These are phyloP conservation scores for Fusarium brevicatenulatum DNA, from an alignment of 2,329 filamentous ascomycete genomes.

Conservation along the genomic window DNA sequence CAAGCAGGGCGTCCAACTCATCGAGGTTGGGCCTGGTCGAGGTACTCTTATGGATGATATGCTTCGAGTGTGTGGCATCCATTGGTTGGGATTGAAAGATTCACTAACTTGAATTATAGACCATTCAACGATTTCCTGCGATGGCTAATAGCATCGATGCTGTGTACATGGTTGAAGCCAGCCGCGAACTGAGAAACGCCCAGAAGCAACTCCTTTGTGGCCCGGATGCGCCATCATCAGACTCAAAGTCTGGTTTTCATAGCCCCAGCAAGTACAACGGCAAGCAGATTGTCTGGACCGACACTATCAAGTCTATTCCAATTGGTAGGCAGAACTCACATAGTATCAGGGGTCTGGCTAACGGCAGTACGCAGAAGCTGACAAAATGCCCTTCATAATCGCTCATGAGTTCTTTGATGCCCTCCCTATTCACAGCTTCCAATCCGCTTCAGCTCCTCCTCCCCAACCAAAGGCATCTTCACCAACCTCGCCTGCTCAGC, in stretches of 20 bases:
- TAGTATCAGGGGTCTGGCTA: not conserved
- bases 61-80: slow-evolving; percentile 72
- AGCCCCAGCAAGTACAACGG: slow-evolving; percentile 79
- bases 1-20: slow-evolving; percentile 80
- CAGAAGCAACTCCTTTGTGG: slow-evolving; percentile 88
- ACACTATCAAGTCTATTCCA: slow-evolving; percentile 86
- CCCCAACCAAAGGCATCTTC: slow-evolving; percentile 30
- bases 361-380: slow-evolving; percentile 58
- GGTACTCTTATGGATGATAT: slow-evolving; percentile 98
- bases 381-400: slow-evolving; percentile 88
- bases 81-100: not conserved
- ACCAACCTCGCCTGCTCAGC: slow-evolving; percentile 48
- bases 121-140: slow-evolving; percentile 82
- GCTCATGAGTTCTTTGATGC: slow-evolving; percentile 99
- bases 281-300: slow-evolving; percentile 86
- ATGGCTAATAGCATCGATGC: slow-evolving; percentile 81
- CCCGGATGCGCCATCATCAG: slow-evolving; percentile 70
- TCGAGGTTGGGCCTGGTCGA: slow-evolving; percentile 93
- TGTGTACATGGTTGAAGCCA: slow-evolving; percentile 97
- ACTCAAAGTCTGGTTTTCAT: slow-evolving; percentile 78
- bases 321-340: slow-evolving; percentile 59
- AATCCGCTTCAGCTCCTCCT: slow-evolving; percentile 68
- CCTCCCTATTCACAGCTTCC: slow-evolving; percentile 94
- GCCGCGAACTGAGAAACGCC: slow-evolving; percentile 76
- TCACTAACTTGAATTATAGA: slow-evolving; percentile 60